Conservation (phyloP, 1,284 basidiomycete genomes). For the Ceratobasidium sp. region DNA sequence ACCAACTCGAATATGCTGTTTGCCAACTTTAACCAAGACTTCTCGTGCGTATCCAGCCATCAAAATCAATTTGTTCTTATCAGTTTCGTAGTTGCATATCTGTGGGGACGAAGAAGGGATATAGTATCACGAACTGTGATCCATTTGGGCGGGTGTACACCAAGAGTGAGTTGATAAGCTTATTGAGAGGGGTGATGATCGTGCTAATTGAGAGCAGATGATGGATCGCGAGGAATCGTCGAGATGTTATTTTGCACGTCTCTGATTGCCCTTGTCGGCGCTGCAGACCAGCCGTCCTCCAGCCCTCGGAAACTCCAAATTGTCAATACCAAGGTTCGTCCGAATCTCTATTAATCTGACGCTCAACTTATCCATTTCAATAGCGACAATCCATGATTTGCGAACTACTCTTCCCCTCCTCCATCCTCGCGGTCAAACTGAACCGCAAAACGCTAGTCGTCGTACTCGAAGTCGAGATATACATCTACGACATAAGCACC, state of each 20-base stretch:
- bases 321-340: slow-evolving; percentile 92
- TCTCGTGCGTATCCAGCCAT: slow-evolving; percentile 68
- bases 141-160: slow-evolving; percentile 97
- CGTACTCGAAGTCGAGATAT: slow-evolving; percentile 95
- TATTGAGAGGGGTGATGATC: not conserved
- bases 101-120: slow-evolving; percentile 95
- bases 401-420: slow-evolving; percentile 96
- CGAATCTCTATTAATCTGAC: not conserved
- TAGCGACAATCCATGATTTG: slow-evolving; percentile 99
- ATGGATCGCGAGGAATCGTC: slow-evolving; percentile 93
- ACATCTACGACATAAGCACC: slow-evolving; percentile 98
- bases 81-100: slow-evolving; percentile 79
- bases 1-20: slow-evolving; percentile 74
- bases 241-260: slow-evolving; percentile 99
- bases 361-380: not conserved
- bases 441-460: slow-evolving; percentile 97
- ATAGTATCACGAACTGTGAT: slow-evolving; percentile 97
- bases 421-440: slow-evolving; percentile 95
- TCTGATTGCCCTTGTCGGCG: slow-evolving; percentile 94
- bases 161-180: slow-evolving; percentile 76
- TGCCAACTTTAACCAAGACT: slow-evolving; percentile 90
- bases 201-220: slow-evolving; percentile 66
- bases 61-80: not conserved
- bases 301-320: slow-evolving; percentile 95
- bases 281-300: slow-evolving; percentile 87